Evolutionary conservation across 257 asterid species (phyloP), one percentile per base, ranked within the genome.

Genomic region (Solanum corneliomulleri): DNA sequence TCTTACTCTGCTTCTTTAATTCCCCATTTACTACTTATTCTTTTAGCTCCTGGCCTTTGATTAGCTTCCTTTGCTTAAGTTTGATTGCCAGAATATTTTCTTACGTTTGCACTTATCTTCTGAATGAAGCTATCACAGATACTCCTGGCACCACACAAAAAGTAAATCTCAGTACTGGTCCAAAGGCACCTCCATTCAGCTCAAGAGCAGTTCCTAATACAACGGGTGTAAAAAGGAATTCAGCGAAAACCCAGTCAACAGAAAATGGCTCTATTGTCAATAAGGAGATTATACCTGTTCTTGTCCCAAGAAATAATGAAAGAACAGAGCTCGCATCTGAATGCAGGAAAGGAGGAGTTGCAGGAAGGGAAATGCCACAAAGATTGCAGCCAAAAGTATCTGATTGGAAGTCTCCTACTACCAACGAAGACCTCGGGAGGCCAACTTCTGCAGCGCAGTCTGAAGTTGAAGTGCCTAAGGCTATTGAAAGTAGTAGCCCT

Each of bases 231-330:
- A 97, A 92, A 92, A 92, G 95, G 88, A 96, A 92, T 88, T 78
- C 95, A 70, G 90, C 90, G 35, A 97, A 92, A 89, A 93, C 88
- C 83, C 98, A 93, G 87, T 88, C 95, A 85, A 87, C 92, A 71
- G 62, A 92, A 84, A 94, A 87, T 76, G 58, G 87, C 85, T 87
- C 96, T 27, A 76, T 88, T 68, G 89, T 93, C 93, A 92, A 86
- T 87, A 91, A 94, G 89, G 99, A 96, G 85, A 94, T 90, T 58
- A 86, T 92, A 60, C 99, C 96, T 58, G 96, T 95, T 35, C 49
- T 97, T 90, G 99, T 96, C 87, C 98, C 99, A 58, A 91, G 98
- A 92, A 91, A 93, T 91, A 93, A 91, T 90, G 87, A 90, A 72
- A 93, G 93, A 92, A 84, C 89, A 44, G 99, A 97, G 89, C 96